These are phyloP conservation scores for Reutealis trisperma DNA, from an alignment of 345 rosid genomes.

Conservation along the genomic window DNA sequence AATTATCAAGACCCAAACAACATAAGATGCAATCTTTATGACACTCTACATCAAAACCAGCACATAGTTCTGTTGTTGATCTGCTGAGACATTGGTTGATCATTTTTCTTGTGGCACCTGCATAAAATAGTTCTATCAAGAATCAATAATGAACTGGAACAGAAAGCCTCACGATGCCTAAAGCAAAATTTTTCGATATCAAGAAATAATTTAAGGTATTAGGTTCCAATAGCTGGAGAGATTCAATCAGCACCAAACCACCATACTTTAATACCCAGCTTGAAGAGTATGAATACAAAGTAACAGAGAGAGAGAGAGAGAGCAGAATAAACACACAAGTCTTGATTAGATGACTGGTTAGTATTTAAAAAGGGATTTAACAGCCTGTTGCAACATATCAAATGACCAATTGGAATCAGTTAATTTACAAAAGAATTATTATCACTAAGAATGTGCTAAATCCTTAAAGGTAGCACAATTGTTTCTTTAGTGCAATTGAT, in stretches of 20 bases:
- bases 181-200: neutral
- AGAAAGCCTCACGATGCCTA: neutral
- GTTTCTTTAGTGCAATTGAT: neutral
- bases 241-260: neutral
- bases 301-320: neutral
- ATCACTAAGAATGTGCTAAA: neutral
- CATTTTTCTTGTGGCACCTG: neutral
- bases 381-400: neutral
- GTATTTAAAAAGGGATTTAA: neutral
- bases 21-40: neutral
- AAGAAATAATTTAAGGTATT: neutral
- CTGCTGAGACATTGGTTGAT: neutral
- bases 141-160: neutral
- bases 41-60: constrained; percentile 2
- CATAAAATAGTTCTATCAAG: neutral
- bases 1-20: neutral
- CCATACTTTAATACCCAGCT: neutral
- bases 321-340: neutral
- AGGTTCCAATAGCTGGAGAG: neutral
- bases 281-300: neutral
- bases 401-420: neutral
- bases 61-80: neutral
- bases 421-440: neutral
- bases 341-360: neutral
- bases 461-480: neutral